Conservation (phyloP, 2,329 filamentous ascomycete species). For the Verticillium alfalfae region DNA sequence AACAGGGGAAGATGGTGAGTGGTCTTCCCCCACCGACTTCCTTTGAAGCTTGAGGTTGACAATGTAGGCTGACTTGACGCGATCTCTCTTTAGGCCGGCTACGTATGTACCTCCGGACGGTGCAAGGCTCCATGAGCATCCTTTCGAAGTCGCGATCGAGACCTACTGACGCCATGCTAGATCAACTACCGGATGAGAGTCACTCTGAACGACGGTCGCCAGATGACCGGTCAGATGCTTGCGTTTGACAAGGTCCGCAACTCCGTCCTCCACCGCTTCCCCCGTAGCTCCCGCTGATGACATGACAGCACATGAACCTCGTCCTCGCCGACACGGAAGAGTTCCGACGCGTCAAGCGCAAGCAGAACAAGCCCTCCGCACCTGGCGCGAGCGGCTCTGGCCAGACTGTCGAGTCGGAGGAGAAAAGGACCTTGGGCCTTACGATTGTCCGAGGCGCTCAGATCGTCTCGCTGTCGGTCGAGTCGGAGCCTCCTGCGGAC, state of each 20-base stretch:
- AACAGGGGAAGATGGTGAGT: constrained; percentile 99
- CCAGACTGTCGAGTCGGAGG: constrained; percentile 79
- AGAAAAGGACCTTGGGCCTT: constrained; percentile 94
- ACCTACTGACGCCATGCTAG: constrained; percentile 37
- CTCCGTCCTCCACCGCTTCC: background rate
- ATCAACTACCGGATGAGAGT: constrained; percentile 99
- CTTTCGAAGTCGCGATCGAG: background rate
- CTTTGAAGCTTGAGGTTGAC: constrained; percentile 42
- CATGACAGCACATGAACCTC: constrained; percentile 88
- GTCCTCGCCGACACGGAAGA: constrained; percentile 98
- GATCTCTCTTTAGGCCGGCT: constrained; percentile 55
- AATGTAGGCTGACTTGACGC: constrained; percentile 53
- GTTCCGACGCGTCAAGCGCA: constrained; percentile 86
- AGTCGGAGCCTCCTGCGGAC: constrained; percentile 91
- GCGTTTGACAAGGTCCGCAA: constrained; percentile 85
- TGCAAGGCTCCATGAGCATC: background rate
- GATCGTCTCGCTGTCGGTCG: constrained; percentile 90
- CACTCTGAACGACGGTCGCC: constrained; percentile 87
- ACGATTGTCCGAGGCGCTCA: constrained; percentile 92
- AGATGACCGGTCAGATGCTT: constrained; percentile 97
- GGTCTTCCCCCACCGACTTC: constrained; percentile 24
- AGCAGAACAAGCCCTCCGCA: constrained; percentile 66
- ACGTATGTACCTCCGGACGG: constrained; percentile 48
- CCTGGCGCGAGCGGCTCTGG: constrained; percentile 57
- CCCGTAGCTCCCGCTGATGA: constrained; percentile 1